Evolutionary conservation across 2,329 filamentous ascomycete species (phyloP).

Genomic region (Aspergillus sojae): DNA sequence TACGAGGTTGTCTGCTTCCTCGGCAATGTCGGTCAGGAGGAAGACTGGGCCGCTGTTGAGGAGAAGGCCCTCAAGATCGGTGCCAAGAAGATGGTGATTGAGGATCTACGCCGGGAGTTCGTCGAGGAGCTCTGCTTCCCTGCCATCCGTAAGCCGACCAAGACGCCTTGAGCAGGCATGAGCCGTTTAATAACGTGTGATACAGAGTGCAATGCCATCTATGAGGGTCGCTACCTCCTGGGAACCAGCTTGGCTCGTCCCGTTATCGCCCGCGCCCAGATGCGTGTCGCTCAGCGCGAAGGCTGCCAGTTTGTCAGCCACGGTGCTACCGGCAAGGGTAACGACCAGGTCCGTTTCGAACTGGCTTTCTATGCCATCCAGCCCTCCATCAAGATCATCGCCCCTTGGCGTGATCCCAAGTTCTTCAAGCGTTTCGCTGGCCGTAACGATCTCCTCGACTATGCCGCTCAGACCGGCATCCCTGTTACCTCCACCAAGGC

Average conservation of each 20-base stretch:
- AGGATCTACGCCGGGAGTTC: constrained; percentile 71
- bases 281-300: constrained; percentile 43
- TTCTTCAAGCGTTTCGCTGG: constrained; percentile 54
- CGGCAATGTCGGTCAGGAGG: constrained; percentile 75
- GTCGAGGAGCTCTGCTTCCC: constrained; percentile 80
- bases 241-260: constrained; percentile 51
- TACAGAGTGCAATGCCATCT: constrained; percentile 60
- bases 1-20: constrained; percentile 22
- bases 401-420: constrained; percentile 52
- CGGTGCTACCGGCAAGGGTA: constrained; percentile 52
- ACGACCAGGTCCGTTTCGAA: constrained; percentile 54
- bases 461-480: constrained; percentile 50
- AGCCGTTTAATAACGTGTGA: constrained; percentile 7
- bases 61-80: constrained; percentile 72
- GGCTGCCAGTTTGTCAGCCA: constrained; percentile 48
- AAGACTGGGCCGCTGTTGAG: constrained; percentile 73
- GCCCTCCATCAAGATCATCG: constrained; percentile 53
- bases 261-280: constrained; percentile 52
- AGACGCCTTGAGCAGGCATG: constrained; percentile 20
- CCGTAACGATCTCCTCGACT: constrained; percentile 53
- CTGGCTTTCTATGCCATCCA: constrained; percentile 53
- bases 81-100: constrained; percentile 64
- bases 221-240: constrained; percentile 67
- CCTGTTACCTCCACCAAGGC: constrained; percentile 52
- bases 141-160: constrained; percentile 55